Evolutionary conservation across 2,329 filamentous ascomycete genomes (phyloP).

Genomic region (Aspergillus novoparasiticus): DNA sequence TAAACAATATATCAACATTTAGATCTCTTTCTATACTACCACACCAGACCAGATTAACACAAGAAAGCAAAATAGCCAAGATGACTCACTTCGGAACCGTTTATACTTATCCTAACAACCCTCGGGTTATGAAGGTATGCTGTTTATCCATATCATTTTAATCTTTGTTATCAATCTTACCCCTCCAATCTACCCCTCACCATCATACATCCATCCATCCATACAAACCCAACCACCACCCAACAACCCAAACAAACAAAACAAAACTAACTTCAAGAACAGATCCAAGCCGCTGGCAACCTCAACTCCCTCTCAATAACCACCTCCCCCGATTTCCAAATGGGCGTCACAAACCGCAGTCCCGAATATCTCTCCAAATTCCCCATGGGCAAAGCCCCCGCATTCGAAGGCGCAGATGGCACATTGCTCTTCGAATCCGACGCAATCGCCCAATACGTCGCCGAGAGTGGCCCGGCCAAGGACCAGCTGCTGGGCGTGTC

Average conservation of each 20-base stretch:
- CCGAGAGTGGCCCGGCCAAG: slow-evolving; percentile 49
- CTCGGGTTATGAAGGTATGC: slow-evolving; percentile 24
- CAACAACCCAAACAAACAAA: not conserved
- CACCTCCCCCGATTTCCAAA: slow-evolving; percentile 40
- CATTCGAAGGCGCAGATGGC: slow-evolving; percentile 52
- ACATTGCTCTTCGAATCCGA: slow-evolving; percentile 46
- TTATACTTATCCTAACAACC: slow-evolving; percentile 26
- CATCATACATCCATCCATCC: not conserved
- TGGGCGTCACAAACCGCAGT: slow-evolving; percentile 47
- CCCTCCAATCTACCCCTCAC: not conserved
- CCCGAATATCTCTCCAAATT: slow-evolving; percentile 55
- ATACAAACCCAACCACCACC: no score
- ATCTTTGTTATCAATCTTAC: no score
- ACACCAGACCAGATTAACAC: not conserved
- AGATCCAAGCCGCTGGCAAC: slow-evolving; percentile 36
- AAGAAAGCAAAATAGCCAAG: slow-evolving; percentile 10
- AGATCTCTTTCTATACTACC: no score
- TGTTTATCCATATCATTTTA: no score
- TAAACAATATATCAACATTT: no score
- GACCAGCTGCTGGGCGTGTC: slow-evolving; percentile 51
- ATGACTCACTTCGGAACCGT: slow-evolving; percentile 23
- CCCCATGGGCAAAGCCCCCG: slow-evolving; percentile 56
- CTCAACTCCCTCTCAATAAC: slow-evolving; percentile 38
- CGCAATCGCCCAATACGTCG: slow-evolving; percentile 53
- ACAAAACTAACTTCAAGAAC: not conserved